A percentile compares a stretch with the other conserved stretches of the same genome.
phyloP scores from a whole-genome alignment of 2,329 filamentous ascomycete species.

The Corniculantispora saksenae region DNA sequence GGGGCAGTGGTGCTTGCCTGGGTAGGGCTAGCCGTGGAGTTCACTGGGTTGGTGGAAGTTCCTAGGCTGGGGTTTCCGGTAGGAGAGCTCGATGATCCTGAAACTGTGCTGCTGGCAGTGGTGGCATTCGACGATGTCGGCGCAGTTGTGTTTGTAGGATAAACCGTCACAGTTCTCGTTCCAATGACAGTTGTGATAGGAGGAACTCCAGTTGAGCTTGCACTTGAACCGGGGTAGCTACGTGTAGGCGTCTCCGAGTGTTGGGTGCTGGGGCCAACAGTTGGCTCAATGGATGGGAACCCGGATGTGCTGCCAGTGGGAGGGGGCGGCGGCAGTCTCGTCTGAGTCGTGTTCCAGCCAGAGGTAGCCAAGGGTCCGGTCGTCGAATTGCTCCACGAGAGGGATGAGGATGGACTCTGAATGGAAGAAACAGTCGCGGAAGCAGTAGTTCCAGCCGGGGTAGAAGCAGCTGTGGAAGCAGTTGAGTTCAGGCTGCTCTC shows the following conservation, averaged over 20 bases:
- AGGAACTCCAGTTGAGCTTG: too few relatives aligned
- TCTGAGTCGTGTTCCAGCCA: not conserved
- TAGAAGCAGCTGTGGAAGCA: too few relatives aligned
- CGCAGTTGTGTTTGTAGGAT: not conserved
- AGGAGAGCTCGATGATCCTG: too few relatives aligned
- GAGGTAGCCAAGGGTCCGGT: not conserved
- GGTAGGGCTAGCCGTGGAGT: too few relatives aligned
- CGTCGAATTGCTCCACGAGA: not conserved
- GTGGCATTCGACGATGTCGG: not conserved
- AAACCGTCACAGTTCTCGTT: not conserved
- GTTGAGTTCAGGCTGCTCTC: not conserved
- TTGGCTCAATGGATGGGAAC: not conserved
- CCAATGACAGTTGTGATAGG: not conserved
- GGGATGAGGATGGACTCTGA: too few relatives aligned
- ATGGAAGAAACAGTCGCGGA: not conserved
- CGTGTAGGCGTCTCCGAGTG: not conserved
- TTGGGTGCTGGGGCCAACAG: not conserved
- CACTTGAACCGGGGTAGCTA: not conserved
- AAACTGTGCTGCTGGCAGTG: not conserved
- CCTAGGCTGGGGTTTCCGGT: too few relatives aligned
- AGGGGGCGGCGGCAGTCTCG: not conserved
- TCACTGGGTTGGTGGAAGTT: too few relatives aligned
- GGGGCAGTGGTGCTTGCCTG: too few relatives aligned
- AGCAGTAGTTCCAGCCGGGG: not conserved
- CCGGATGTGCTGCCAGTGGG: not conserved